These are phyloP conservation scores for Paecilomyces sp. DNA, from an alignment of 2,329 filamentous ascomycete genomes.

Conservation along the genomic window DNA sequence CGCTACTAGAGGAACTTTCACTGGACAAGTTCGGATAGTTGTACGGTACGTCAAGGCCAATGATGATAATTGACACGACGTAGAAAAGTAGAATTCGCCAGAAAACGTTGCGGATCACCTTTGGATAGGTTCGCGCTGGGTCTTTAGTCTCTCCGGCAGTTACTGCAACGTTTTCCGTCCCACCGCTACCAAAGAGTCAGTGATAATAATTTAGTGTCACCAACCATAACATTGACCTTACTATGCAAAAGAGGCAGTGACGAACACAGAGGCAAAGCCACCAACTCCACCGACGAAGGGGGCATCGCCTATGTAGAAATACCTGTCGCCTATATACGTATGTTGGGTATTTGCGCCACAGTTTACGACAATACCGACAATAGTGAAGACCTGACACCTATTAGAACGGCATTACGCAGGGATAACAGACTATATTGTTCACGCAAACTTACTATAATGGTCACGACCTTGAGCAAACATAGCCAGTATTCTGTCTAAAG, in stretches of 20 bases:
- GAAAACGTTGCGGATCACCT: constrained; percentile 59
- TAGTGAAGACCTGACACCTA: constrained; percentile 48
- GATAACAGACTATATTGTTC: too few relatives aligned
- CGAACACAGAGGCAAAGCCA: constrained; percentile 59
- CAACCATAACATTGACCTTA: constrained; percentile 11
- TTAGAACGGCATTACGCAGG: background rate
- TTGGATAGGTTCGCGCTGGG: constrained; percentile 53
- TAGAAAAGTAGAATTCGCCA: constrained; percentile 56
- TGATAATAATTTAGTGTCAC: background rate
- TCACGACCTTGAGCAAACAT: constrained; percentile 35
- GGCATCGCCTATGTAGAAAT: constrained; percentile 54
- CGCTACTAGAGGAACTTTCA: constrained; percentile 42
- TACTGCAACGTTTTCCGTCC: constrained; percentile 59
- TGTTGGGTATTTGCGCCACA: constrained; percentile 49
- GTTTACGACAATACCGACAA: constrained; percentile 56
- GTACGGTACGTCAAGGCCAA: constrained; percentile 56
- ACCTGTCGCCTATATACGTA: constrained; percentile 51
- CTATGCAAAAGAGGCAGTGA: constrained; percentile 57
- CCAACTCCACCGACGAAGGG: constrained; percentile 60
- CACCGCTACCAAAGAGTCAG: constrained; percentile 33
- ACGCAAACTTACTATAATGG: constrained; percentile 28
- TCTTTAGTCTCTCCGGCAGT: constrained; percentile 61
- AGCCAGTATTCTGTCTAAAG: constrained; percentile 34
- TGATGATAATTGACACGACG: constrained; percentile 44
- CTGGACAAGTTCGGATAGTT: constrained; percentile 39